Evolutionary conservation across 179 eudicot genomes (phyloP).

Genomic region (Silene coronaria): DNA sequence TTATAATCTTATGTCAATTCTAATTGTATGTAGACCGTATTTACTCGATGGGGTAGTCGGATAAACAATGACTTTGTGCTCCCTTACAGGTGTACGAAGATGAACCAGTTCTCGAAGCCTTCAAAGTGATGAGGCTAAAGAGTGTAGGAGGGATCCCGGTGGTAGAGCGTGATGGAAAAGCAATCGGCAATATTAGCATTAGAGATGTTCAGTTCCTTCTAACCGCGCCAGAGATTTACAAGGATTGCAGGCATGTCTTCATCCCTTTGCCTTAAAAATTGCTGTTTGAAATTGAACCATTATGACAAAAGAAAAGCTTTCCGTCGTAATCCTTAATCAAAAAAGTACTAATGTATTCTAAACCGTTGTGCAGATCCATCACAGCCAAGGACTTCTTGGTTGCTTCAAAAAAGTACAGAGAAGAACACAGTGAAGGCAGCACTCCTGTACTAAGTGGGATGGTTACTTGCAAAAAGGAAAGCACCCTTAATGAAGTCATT

Average conservation of each 20-base stretch:
- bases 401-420: slow-evolving; percentile 60
- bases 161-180: slow-evolving; percentile 64
- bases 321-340: too few species aligned
- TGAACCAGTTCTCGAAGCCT: slow-evolving; percentile 84
- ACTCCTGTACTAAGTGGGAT: slow-evolving; percentile 44
- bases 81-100: slow-evolving; percentile 58
- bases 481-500: slow-evolving; percentile 66
- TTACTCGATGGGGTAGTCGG: background rate
- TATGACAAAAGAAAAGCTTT: too few species aligned
- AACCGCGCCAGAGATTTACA: slow-evolving; percentile 81
- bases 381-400: slow-evolving; percentile 81
- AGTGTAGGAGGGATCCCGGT: slow-evolving; percentile 80
- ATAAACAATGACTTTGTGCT: background rate
- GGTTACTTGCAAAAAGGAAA: slow-evolving; percentile 57
- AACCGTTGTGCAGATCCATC: slow-evolving; percentile 55
- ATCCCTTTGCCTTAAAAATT: too few species aligned
- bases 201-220: slow-evolving; percentile 84
- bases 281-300: too few species aligned
- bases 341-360: background rate
- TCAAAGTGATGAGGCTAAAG: slow-evolving; percentile 67
- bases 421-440: slow-evolving; percentile 39
- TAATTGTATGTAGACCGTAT: too few species aligned
- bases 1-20: too few species aligned
- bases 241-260: slow-evolving; percentile 74
- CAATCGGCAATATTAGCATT: slow-evolving; percentile 87